These are phyloP conservation scores for Cicer judaicum DNA, from an alignment of 306 rosid species.

Conservation along the genomic window DNA sequence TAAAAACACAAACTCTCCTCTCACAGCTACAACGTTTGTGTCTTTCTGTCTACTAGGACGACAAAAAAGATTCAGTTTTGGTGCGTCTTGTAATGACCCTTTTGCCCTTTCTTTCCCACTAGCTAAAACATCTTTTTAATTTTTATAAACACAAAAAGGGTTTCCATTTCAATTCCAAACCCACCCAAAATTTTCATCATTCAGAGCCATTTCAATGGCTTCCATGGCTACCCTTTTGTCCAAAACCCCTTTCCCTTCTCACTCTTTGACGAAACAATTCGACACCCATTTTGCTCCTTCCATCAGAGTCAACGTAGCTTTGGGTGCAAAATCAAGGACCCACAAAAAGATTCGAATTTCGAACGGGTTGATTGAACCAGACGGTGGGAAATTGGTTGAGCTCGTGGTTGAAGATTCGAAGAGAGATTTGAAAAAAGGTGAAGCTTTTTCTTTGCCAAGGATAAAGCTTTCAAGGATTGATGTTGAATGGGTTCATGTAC, in stretches of 20 bases:
- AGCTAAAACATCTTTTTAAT: slow-evolving; percentile 32
- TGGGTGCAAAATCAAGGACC: slow-evolving; percentile 17
- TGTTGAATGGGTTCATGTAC: slow-evolving; percentile 86
- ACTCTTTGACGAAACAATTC: slow-evolving; percentile 45
- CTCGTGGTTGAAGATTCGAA: slow-evolving; percentile 65
- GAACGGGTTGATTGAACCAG: slow-evolving; percentile 80
- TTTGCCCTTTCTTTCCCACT: slow-evolving; percentile 49
- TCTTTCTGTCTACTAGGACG: slow-evolving; percentile 2
- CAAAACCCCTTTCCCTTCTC: slow-evolving; percentile 57
- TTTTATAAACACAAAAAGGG: slow-evolving; percentile 28
- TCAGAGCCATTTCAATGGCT: slow-evolving; percentile 66
- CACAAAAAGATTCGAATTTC: slow-evolving; percentile 61
- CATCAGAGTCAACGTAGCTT: slow-evolving; percentile 41
- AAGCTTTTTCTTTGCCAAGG: slow-evolving; percentile 70
- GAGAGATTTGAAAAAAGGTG: slow-evolving; percentile 61
- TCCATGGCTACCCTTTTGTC: slow-evolving; percentile 76
- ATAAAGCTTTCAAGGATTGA: slow-evolving; percentile 75
- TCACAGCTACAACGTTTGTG: slow-evolving; percentile 30
- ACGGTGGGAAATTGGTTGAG: slow-evolving; percentile 86
- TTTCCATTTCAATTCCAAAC: not conserved
- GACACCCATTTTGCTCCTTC: slow-evolving; percentile 59
- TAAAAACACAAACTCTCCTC: slow-evolving; percentile 9
- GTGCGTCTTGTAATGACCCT: slow-evolving; percentile 17
- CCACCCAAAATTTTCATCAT: not conserved
- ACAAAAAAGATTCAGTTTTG: not conserved